Conservation (phyloP, 768 basidiomycete genomes). For the Pulveroboletus sp. region DNA sequence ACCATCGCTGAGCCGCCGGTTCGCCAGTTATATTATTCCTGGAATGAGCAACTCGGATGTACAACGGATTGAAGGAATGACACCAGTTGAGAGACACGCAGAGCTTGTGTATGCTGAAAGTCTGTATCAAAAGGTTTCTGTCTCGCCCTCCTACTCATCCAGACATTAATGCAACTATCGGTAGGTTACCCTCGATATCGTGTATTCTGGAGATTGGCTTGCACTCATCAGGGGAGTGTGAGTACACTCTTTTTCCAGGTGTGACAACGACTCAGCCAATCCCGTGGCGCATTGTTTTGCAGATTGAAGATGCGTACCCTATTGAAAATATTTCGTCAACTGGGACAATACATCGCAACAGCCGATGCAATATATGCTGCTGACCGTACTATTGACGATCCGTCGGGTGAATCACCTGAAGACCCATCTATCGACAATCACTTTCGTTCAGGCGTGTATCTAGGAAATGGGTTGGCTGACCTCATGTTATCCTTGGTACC, state of each 20-base stretch:
- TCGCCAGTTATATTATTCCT: conserved; percentile 60
- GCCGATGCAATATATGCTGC: conserved; percentile 49
- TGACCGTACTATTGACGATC: conserved; percentile 30
- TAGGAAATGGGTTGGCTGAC: conserved; percentile 81
- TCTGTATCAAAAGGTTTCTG: conserved; percentile 54
- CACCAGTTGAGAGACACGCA: conserved; percentile 77
- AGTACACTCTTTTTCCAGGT: conserved; percentile 28
- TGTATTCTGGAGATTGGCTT: conserved; percentile 90
- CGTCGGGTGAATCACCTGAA: conserved; percentile 31
- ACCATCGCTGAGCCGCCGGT: conserved; percentile 58
- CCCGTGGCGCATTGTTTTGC: not conserved
- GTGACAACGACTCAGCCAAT: not conserved
- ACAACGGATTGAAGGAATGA: conserved; percentile 70
- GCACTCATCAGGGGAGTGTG: conserved; percentile 91
- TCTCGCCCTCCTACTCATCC: not conserved
- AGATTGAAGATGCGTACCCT: conserved; percentile 90
- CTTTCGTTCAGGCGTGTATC: conserved; percentile 87
- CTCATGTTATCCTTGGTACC: conserved; percentile 85
- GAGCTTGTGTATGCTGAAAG: conserved; percentile 90
- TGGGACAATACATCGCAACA: conserved; percentile 71
- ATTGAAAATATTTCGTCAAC: conserved; percentile 74
- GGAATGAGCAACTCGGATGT: conserved; percentile 50
- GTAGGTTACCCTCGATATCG: conserved; percentile 78
- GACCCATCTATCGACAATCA: conserved; percentile 74
- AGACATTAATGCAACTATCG: not conserved